phyloP scores from a whole-genome alignment of 1,139 yeast genomes.

The Geotrichum reessii region DNA sequence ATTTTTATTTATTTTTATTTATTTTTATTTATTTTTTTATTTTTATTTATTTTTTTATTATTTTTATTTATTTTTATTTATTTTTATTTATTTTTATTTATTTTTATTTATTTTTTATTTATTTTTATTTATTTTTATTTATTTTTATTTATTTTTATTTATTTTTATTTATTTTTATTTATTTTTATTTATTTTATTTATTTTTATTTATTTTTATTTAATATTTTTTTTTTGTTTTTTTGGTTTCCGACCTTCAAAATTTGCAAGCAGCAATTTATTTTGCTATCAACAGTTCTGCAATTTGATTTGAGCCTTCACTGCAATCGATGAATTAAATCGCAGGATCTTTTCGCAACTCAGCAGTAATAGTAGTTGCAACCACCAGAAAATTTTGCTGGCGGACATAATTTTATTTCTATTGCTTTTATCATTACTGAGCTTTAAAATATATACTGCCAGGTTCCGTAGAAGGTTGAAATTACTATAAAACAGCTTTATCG shows the following conservation, averaged over 20 bases:
- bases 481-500: neutral
- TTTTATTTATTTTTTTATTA: no score
- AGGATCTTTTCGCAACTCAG: neutral
- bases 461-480: neutral
- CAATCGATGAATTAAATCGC: neutral
- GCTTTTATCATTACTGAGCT: neutral
- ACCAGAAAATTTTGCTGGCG: neutral
- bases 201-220: no score
- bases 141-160: no score
- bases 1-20: no score
- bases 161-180: no score
- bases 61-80: no score
- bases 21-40: no score
- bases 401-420: neutral
- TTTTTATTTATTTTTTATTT: no score
- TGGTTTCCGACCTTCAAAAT: neutral
- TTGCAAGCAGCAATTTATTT: neutral
- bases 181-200: no score
- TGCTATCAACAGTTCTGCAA: neutral
- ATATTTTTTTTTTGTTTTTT: no score
- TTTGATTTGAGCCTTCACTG: neutral
- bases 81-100: no score
- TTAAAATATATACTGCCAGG: neutral
- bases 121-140: no score
- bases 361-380: neutral